A percentile compares a stretch with the other conserved stretches of the same genome.
Evolutionary conservation across 345 rosid genomes (phyloP).

Genomic region (Ceriops decandra): DNA sequence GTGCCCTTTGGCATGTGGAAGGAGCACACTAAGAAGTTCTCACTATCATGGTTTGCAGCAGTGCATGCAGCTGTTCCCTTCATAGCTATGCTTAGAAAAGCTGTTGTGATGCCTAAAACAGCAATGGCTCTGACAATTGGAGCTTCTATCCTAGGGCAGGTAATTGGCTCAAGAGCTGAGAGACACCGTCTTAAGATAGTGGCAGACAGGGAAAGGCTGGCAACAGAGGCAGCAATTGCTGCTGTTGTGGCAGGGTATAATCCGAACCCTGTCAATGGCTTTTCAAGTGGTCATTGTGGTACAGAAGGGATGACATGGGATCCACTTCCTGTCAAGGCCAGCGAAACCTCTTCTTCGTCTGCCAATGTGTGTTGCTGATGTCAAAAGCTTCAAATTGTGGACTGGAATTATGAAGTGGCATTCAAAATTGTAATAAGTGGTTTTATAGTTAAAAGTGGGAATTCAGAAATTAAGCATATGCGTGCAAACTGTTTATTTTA

Average conservation of each 20-base stretch:
- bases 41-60: constrained; percentile 76
- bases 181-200: constrained; percentile 52
- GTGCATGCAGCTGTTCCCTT: constrained; percentile 95
- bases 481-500: not conserved
- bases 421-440: not conserved
- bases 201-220: constrained; percentile 24
- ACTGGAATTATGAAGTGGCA: not conserved
- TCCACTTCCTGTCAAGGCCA: constrained; percentile 6
- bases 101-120: constrained; percentile 74
- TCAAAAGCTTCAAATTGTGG: not conserved
- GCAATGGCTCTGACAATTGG: constrained; percentile 88
- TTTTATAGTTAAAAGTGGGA: not conserved
- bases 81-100: constrained; percentile 87
- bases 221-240: constrained; percentile 28
- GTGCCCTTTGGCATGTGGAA: constrained; percentile 83
- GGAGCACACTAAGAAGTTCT: constrained; percentile 83
- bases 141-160: constrained; percentile 82
- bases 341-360: constrained; percentile 9
- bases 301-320: constrained; percentile 29
- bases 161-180: constrained; percentile 88
- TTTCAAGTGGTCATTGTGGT: constrained; percentile 31
- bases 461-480: not conserved
- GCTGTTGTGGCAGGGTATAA: constrained; percentile 20
- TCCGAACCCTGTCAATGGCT: constrained; percentile 20
- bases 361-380: constrained; percentile 15